phyloP scores from a whole-genome alignment of 495 filamentous ascomycete species.

The Tuber umbilicatum region DNA sequence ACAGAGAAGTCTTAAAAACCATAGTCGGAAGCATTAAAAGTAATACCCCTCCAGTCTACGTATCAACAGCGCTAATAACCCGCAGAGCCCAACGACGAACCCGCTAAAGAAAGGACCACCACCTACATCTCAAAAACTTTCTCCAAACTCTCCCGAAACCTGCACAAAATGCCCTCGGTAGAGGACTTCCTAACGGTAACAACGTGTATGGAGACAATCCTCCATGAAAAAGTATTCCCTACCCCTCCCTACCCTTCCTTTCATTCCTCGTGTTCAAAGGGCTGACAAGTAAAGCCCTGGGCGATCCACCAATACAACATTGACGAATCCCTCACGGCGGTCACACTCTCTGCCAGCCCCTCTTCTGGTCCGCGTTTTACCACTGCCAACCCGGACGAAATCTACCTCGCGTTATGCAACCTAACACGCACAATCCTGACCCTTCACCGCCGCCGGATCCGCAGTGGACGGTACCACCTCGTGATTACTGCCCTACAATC shows the following conservation, averaged over 20 bases:
- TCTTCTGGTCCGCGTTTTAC: conserved; percentile 24
- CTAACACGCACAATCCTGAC: conserved; percentile 19
- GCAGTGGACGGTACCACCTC: conserved; percentile 40
- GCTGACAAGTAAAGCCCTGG: conserved; percentile 24
- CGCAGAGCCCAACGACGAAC: conserved; percentile 22
- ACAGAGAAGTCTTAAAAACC: conserved; percentile 28
- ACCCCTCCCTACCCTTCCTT: background rate
- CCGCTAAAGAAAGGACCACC: background rate
- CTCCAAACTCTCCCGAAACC: conserved; percentile 21
- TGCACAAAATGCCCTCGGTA: conserved; percentile 21
- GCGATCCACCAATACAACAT: conserved; percentile 37
- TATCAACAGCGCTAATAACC: conserved; percentile 7
- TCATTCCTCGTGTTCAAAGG: background rate
- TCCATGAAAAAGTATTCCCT: conserved; percentile 27
- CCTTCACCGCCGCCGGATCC: conserved; percentile 33
- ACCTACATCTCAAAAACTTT: conserved; percentile 16
- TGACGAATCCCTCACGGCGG: conserved; percentile 32
- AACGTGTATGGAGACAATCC: conserved; percentile 26
- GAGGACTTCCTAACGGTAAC: conserved; percentile 27
- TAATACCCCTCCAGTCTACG: background rate
- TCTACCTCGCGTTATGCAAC: conserved; percentile 27
- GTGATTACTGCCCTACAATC: conserved; percentile 31
- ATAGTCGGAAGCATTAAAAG: conserved; percentile 26
- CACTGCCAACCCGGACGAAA: conserved; percentile 13
- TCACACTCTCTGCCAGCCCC: conserved; percentile 29